phyloP scores from a whole-genome alignment of 2,329 filamentous ascomycete genomes.

The Cercospora nicotianae region DNA sequence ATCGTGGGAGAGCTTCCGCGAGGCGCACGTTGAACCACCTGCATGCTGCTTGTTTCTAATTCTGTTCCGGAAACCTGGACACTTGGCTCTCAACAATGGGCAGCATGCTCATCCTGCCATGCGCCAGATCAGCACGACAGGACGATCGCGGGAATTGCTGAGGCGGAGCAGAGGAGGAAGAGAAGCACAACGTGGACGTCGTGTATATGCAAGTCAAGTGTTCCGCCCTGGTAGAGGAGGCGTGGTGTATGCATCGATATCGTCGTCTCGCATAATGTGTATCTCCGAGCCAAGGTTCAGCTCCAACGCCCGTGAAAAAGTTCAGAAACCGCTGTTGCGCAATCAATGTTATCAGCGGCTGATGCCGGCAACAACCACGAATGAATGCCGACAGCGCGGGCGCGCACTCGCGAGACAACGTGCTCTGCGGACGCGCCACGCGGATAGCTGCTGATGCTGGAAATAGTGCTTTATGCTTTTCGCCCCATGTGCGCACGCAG shows the following conservation, averaged over 20 bases:
- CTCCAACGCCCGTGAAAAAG: neutral
- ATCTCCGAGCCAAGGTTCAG: neutral
- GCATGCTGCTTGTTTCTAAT: neutral
- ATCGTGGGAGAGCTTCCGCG: neutral
- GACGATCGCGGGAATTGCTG: neutral
- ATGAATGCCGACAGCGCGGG: neutral
- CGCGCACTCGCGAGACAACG: neutral
- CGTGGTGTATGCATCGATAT: neutral
- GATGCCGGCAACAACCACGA: conserved; percentile 1
- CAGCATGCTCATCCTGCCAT: neutral
- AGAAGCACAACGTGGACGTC: neutral
- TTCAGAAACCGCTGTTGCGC: neutral
- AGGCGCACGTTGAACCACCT: neutral
- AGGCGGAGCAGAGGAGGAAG: neutral
- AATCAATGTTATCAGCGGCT: conserved; percentile 1
- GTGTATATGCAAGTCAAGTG: neutral
- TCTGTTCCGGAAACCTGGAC: neutral
- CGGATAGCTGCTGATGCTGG: neutral
- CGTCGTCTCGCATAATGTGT: neutral
- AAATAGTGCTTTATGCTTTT: neutral
- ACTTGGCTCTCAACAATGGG: conserved; percentile 3
- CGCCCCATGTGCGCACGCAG: neutral
- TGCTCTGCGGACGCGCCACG: neutral
- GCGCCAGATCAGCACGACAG: neutral
- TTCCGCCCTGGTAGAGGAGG: neutral